Conservation (phyloP, 78 protist species). For the Isochrysis galbana region DNA sequence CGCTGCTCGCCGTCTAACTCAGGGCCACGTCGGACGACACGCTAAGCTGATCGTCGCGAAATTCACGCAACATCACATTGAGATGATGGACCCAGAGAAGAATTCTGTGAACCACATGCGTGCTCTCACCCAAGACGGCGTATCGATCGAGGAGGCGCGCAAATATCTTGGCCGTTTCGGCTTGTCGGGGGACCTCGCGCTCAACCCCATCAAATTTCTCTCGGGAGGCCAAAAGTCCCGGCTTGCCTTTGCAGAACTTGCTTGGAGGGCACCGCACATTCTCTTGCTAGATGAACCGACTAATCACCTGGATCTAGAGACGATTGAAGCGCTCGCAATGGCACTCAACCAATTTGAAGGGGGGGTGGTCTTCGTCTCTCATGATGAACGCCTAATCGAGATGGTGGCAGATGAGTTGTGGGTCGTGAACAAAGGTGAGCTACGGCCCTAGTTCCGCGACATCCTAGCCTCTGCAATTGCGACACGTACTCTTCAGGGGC, state of each 20-base stretch:
- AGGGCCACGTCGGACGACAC: conserved; percentile 70
- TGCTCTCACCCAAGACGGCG: conserved; percentile 47
- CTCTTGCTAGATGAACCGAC: conserved; percentile 58
- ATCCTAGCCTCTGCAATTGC: too few species aligned
- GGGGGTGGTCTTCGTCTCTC: conserved; percentile 18
- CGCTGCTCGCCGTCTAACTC: too few species aligned
- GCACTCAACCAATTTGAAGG: conserved; percentile 25
- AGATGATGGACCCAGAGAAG: conserved; percentile 73
- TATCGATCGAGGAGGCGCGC: conserved; percentile 47
- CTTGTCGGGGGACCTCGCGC: conserved; percentile 71
- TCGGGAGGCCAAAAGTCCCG: conserved; percentile 95
- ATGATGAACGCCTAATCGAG: conserved; percentile 30
- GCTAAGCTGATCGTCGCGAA: conserved; percentile 69
- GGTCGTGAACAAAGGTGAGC: conserved; percentile 4
- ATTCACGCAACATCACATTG: conserved; percentile 88
- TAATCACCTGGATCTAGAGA: conserved; percentile 55
- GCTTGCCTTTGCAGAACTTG: conserved; percentile 86
- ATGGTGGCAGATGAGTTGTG: conserved; percentile 30
- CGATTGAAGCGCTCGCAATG: conserved; percentile 29
- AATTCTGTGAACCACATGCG: conserved; percentile 77
- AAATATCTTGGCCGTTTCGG: conserved; percentile 80
- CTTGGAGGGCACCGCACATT: conserved; percentile 30
- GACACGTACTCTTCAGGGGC: too few species aligned
- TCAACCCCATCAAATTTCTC: conserved; percentile 65
- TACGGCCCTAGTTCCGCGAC: too few species aligned